These are phyloP conservation scores for Trichoderma asperellum DNA, from an alignment of 2,329 filamentous ascomycete genomes.

Conservation along the genomic window DNA sequence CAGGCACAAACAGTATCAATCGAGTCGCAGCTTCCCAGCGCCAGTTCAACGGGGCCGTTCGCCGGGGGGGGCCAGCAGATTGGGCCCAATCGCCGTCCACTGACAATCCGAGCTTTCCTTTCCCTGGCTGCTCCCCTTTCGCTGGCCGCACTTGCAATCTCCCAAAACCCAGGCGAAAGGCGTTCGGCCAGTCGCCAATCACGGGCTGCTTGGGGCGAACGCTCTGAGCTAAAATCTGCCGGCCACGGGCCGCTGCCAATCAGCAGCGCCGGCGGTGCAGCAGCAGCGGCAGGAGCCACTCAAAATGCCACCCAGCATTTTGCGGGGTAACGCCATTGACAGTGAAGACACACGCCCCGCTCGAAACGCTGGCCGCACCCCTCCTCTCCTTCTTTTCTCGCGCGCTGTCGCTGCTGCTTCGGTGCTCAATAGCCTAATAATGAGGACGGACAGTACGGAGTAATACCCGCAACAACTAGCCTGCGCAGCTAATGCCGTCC, in stretches of 20 bases:
- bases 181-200: slow-evolving; percentile 17
- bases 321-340: slow-evolving; percentile 28
- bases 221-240: slow-evolving; percentile 24
- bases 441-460: background rate
- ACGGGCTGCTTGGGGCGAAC: background rate
- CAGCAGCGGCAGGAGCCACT: slow-evolving; percentile 15
- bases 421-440: background rate
- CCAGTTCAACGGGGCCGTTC: background rate
- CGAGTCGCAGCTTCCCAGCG: background rate
- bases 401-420: background rate
- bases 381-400: background rate
- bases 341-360: background rate
- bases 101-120: background rate
- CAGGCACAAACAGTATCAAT: background rate
- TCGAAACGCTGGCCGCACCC: background rate
- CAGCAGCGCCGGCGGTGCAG: slow-evolving; percentile 27
- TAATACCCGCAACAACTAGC: background rate
- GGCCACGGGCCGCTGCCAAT: slow-evolving; percentile 30
- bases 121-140: background rate
- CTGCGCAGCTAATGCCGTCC: background rate
- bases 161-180: background rate
- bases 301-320: slow-evolving; percentile 26
- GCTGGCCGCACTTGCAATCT: background rate
- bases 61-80: background rate
- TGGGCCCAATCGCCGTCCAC: background rate